Conservation (phyloP, 192 early-diverging fungal genomes). For the Coemansia sp. region DNA sequence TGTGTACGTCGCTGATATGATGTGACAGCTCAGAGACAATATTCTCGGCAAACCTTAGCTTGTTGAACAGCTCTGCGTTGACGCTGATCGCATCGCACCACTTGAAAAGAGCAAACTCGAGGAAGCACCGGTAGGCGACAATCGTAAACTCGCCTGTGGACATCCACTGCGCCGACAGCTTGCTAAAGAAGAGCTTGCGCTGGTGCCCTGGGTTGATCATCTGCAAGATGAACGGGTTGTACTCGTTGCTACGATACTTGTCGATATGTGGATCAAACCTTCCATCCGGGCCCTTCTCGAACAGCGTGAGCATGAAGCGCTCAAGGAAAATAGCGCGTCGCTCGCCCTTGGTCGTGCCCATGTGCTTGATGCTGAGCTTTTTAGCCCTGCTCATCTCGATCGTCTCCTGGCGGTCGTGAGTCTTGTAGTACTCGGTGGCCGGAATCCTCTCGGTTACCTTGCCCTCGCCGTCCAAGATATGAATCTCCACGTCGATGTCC, state of each 20-base stretch:
- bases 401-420: conserved; percentile 43
- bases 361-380: conserved; percentile 32
- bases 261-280: conserved; percentile 52
- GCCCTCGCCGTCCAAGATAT: conserved; percentile 28
- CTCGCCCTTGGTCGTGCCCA: conserved; percentile 26
- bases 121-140: conserved; percentile 52
- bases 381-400: conserved; percentile 4
- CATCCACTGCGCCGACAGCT: conserved; percentile 47
- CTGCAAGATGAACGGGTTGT: conserved; percentile 54
- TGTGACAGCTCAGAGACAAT: conserved; percentile 46
- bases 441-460: conserved; percentile 16
- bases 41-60: conserved; percentile 49
- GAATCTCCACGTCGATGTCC: conserved; percentile 36
- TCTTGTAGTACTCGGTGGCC: conserved; percentile 50
- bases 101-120: conserved; percentile 55
- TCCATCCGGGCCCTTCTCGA: conserved; percentile 40
- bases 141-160: conserved; percentile 55
- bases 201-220: conserved; percentile 46
- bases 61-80: conserved; percentile 52
- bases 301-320: conserved; percentile 57
- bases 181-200: conserved; percentile 52
- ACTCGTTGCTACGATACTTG: conserved; percentile 53
- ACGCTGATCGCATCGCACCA: conserved; percentile 54
- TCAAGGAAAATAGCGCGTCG: conserved; percentile 49
- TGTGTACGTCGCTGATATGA: conserved; percentile 24